These are phyloP conservation scores for Neurospora sp. DNA, from an alignment of 495 filamentous ascomycete genomes.

Conservation along the genomic window DNA sequence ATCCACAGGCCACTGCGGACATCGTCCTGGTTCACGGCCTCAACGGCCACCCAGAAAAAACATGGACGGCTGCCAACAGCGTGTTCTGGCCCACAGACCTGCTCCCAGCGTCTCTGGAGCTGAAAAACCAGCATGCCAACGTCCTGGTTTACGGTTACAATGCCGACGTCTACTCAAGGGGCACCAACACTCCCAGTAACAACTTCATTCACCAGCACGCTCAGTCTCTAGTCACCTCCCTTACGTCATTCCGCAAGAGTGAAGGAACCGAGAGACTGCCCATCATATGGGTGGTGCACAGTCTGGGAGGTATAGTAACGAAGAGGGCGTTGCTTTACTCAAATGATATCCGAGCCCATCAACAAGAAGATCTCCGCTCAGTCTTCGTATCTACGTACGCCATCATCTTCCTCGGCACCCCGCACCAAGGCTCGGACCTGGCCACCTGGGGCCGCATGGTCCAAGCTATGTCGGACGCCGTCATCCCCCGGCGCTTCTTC, in stretches of 20 bases:
- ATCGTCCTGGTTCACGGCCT: constrained; percentile 77
- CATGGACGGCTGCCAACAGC: constrained; percentile 60
- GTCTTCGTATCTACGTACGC: constrained; percentile 78
- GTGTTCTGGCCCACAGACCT: constrained; percentile 72
- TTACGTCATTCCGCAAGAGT: constrained; percentile 41
- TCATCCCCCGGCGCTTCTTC: constrained; percentile 60
- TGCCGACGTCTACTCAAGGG: constrained; percentile 54
- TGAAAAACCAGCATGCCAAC: constrained; percentile 52
- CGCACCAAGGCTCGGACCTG: constrained; percentile 67
- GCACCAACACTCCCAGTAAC: constrained; percentile 39
- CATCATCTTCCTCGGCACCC: constrained; percentile 81
- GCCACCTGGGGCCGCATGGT: constrained; percentile 68
- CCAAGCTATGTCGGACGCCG: constrained; percentile 59
- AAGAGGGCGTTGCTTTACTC: constrained; percentile 56
- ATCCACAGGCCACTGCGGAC: constrained; percentile 50
- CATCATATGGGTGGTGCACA: constrained; percentile 81
- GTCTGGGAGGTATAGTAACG: constrained; percentile 70
- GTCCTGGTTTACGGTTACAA: constrained; percentile 82
- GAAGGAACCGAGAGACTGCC: constrained; percentile 51
- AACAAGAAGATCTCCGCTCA: constrained; percentile 63
- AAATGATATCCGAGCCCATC: constrained; percentile 49
- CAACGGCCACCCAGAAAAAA: constrained; percentile 64
- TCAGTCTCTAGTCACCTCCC: constrained; percentile 61
- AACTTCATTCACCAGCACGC: constrained; percentile 80
- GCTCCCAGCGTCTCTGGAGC: constrained; percentile 52